Base-by-base conservation (phyloP, 148 eudicot species). In the Rhododendron griersonianum region DNA sequence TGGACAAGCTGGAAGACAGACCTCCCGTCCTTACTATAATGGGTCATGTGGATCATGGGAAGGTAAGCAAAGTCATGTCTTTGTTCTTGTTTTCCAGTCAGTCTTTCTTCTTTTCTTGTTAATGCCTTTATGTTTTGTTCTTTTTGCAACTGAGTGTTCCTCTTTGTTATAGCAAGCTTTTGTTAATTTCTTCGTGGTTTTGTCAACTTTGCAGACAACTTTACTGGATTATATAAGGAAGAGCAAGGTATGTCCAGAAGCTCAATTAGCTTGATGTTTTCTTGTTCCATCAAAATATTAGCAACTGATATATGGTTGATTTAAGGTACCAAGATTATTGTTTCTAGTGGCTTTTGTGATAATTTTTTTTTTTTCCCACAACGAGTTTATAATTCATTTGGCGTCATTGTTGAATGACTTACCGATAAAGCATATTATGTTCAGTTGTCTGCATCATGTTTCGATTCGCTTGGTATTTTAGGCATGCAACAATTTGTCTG, bases 1-100 rank as follows among this genome's bases (percentile, higher is more conserved):
- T 93, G 82, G 98, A 93, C 86, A 92, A 89, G 37, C 92, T 97
- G 84, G 92, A 94, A 93, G 93, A 94, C 59, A 94, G 98, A 83
- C 99, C 99, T 86, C 99, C 99, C 41, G 98, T 97, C 44, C 89
- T 97, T 86, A 95, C 98, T 39, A 97, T 97, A 81, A 97, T 97
- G 99, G 99, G 99, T 41, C 99, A 97, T 86, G 99, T 97, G 48
- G 99, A 97, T 90, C 99, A 97, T 87, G 99, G 99, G 77, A 97
- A 97, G 98, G 99, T 97, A 80, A 83, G 86, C 61, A 74, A 84
- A 19, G 45, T 47, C 23, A 80, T 30, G 83, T 28, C 30, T 80
- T 19, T 14, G 83, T 50, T 88, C 37, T 83, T 53, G 25, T 78
- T 25, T 33, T 84, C n/a, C 65, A 59, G 28, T 81, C 48, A 59